phyloP scores from a whole-genome alignment of 2,329 filamentous ascomycete genomes.

The Gyromitra esculenta region DNA sequence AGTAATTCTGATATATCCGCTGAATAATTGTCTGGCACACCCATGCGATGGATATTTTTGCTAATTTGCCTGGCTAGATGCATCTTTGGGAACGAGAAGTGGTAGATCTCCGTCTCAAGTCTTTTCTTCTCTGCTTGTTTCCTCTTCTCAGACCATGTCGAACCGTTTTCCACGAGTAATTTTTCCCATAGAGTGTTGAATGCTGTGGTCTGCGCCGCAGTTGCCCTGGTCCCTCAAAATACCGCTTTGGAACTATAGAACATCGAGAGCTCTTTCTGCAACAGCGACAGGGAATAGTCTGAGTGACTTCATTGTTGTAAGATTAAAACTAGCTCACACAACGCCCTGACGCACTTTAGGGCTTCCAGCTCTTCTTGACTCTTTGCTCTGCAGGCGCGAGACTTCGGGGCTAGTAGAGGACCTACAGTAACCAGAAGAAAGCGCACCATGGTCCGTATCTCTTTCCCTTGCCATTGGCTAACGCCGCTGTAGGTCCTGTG shows the following conservation, averaged over 20 bases:
- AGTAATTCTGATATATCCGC: constrained; percentile 12
- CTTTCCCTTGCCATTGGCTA: constrained; percentile 23
- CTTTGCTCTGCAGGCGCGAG: background rate
- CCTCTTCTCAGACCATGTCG: too few relatives aligned
- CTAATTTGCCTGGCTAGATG: background rate
- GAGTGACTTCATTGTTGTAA: background rate
- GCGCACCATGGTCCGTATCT: background rate
- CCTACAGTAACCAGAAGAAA: too few relatives aligned
- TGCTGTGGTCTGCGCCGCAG: background rate
- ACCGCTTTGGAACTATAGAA: background rate
- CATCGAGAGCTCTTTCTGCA: background rate
- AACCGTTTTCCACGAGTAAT: background rate
- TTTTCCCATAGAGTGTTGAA: background rate
- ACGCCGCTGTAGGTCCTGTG: background rate
- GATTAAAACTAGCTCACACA: background rate
- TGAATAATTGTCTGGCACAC: background rate
- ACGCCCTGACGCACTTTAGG: background rate
- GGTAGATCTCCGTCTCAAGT: background rate
- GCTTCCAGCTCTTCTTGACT: background rate
- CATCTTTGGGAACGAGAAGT: constrained; percentile 5
- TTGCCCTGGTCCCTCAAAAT: background rate
- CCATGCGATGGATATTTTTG: background rate
- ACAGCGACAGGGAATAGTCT: background rate
- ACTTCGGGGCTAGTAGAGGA: background rate
- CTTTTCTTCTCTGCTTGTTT: background rate